Evolutionary conservation across 805 yeast genomes (phyloP).

Genomic region (Candida morakotiae): DNA sequence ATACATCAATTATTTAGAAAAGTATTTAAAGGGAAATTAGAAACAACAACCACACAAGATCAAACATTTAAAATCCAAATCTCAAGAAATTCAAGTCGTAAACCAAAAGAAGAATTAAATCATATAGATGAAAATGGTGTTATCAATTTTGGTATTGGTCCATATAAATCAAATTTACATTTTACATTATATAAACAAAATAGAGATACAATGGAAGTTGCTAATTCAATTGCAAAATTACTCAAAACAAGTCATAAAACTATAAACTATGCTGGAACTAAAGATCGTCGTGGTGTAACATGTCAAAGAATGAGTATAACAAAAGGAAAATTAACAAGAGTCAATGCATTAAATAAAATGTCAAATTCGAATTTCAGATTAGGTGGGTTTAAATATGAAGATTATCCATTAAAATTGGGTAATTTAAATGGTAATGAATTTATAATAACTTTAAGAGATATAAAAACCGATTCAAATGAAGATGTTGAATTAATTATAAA

Average conservation of each 20-base stretch:
- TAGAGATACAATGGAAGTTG: conserved; percentile 96
- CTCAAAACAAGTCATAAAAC: conserved; percentile 68
- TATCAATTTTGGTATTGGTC: conserved; percentile 71
- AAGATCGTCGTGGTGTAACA: conserved; percentile 94
- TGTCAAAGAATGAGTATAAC: conserved; percentile 75
- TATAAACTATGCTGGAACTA: conserved; percentile 88
- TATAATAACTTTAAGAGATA: conserved; percentile 77
- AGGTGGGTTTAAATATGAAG: conserved; percentile 73
- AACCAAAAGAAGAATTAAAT: conserved; percentile 33
- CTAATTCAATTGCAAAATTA: conserved; percentile 65
- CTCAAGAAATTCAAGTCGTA: conserved; percentile 40
- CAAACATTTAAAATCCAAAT: conserved; percentile 64
- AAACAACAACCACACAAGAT: conserved; percentile 68
- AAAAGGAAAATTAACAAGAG: conserved; percentile 67
- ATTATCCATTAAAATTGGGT: conserved; percentile 65
- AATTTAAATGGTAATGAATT: conserved; percentile 89
- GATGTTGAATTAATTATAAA: conserved; percentile 42
- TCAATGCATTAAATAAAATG: conserved; percentile 70
- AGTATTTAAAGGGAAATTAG: conserved; percentile 71
- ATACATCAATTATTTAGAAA: conserved; percentile 74
- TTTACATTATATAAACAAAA: conserved; percentile 88
- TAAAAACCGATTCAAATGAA: conserved; percentile 24
- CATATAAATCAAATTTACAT: conserved; percentile 62
- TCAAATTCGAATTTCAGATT: conserved; percentile 42
- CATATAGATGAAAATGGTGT: conserved; percentile 47